These are phyloP conservation scores for Naganishia sp. DNA, from an alignment of 1,284 basidiomycete genomes.

Conservation along the genomic window DNA sequence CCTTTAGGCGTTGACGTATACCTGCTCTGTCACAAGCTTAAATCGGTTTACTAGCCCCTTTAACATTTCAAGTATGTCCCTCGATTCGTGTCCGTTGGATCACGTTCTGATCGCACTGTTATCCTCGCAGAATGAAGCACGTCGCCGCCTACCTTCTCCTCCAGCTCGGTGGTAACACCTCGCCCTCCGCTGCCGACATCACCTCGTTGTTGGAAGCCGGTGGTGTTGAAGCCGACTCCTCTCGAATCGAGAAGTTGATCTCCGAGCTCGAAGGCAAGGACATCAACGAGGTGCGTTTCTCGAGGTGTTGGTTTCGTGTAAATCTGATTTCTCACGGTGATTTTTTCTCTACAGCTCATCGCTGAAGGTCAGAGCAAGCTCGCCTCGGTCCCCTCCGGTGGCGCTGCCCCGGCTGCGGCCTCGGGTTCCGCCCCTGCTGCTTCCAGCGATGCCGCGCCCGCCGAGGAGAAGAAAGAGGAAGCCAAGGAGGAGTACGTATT, in stretches of 20 bases:
- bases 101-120: not conserved
- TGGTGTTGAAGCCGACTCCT: slow-evolving; percentile 85
- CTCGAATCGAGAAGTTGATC: slow-evolving; percentile 81
- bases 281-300: slow-evolving; percentile 67
- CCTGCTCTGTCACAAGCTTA: slow-evolving; percentile 51
- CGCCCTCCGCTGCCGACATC: slow-evolving; percentile 85
- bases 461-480: slow-evolving; percentile 69
- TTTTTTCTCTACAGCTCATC: slow-evolving; percentile 66
- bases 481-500: slow-evolving; percentile 62
- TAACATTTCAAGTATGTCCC: slow-evolving; percentile 36
- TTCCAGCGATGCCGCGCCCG: slow-evolving; percentile 64
- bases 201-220: slow-evolving; percentile 84
- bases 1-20: slow-evolving; percentile 45
- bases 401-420: slow-evolving; percentile 48
- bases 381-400: slow-evolving; percentile 71
- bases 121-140: slow-evolving; percentile 75
- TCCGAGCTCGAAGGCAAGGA: slow-evolving; percentile 92
- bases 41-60: slow-evolving; percentile 51
- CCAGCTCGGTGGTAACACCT: slow-evolving; percentile 87
- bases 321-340: not conserved
- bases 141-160: slow-evolving; percentile 98
- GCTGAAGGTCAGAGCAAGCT: slow-evolving; percentile 90
- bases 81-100: slow-evolving; percentile 1
- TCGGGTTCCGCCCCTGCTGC: slow-evolving; percentile 57
- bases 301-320: not conserved